Conservation (phyloP, 148 eudicot species). For the Dysphania ambrosioides region DNA sequence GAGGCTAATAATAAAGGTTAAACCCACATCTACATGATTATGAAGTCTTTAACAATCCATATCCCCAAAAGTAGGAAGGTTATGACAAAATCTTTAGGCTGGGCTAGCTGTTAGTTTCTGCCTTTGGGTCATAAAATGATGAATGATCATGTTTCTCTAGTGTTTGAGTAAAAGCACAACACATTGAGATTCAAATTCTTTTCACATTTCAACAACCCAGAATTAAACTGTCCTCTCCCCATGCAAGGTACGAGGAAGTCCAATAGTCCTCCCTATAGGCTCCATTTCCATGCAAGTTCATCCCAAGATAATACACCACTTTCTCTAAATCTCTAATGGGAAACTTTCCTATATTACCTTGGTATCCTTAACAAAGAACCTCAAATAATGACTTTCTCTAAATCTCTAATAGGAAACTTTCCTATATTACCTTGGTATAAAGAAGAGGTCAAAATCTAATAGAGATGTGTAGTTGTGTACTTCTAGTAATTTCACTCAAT, state of each 20-base stretch:
- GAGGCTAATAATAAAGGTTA: not conserved
- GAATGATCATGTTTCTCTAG: not conserved
- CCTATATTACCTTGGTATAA: not conserved
- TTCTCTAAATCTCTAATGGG: too few relatives aligned
- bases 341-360: not conserved
- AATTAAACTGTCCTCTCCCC: too few relatives aligned
- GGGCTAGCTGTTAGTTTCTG: not conserved
- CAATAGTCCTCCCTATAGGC: too few relatives aligned
- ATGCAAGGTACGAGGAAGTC: too few relatives aligned
- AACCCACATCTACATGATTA: not conserved
- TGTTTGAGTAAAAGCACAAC: not conserved
- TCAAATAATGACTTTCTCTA: not conserved
- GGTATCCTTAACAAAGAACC: not conserved
- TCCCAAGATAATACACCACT: not conserved
- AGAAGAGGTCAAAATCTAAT: not conserved
- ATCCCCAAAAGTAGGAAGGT: not conserved
- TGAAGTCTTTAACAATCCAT: not conserved
- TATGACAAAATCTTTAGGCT: not conserved
- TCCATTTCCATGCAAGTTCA: too few relatives aligned
- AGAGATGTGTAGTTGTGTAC: not conserved
- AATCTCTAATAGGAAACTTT: too few relatives aligned
- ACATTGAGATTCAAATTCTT: not conserved
- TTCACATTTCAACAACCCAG: not conserved
- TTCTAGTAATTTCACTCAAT: too few relatives aligned
- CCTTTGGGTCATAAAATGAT: not conserved